Conservation (phyloP, 1,284 basidiomycete species). For the Pyrrhoderma lamaoense region DNA sequence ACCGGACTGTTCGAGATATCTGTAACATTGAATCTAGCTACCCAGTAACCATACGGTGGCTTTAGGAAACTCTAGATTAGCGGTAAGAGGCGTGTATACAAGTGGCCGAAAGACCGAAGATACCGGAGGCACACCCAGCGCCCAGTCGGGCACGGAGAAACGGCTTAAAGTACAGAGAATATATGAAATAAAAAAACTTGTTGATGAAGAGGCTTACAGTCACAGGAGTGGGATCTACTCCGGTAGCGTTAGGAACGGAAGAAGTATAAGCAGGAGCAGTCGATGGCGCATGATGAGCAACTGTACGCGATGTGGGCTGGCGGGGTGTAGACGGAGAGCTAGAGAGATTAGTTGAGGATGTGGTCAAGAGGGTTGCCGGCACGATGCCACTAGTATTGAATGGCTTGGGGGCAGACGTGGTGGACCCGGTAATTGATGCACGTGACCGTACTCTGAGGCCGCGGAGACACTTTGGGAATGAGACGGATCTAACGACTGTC, state of each 20-base stretch:
- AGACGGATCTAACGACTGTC: too few relatives aligned
- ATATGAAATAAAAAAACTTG: too few relatives aligned
- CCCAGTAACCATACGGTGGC: neutral
- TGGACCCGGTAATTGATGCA: slow-evolving; percentile 3
- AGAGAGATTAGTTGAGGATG: neutral
- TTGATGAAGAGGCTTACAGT: neutral
- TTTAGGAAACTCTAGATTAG: neutral
- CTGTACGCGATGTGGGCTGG: slow-evolving; percentile 4
- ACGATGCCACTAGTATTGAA: slow-evolving; percentile 1
- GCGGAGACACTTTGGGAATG: neutral
- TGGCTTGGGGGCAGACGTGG: slow-evolving; percentile 17
- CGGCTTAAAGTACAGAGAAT: too few relatives aligned
- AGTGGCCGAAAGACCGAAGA: slow-evolving; percentile 11
- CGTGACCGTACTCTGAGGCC: slow-evolving; percentile 13
- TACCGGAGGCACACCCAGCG: slow-evolving; percentile 4
- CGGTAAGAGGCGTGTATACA: neutral
- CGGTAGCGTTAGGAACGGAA: slow-evolving; percentile 2
- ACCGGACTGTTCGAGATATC: neutral
- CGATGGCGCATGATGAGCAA: neutral
- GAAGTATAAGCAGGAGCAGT: slow-evolving; percentile 3
- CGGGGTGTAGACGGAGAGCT: neutral
- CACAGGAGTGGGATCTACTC: neutral
- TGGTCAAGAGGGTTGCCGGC: neutral
- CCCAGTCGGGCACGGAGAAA: neutral
- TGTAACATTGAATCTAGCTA: too few relatives aligned